Evolutionary conservation across 257 asterid species (phyloP), one percentile per base, ranked within the genome.

Genomic region (Plantago major): DNA sequence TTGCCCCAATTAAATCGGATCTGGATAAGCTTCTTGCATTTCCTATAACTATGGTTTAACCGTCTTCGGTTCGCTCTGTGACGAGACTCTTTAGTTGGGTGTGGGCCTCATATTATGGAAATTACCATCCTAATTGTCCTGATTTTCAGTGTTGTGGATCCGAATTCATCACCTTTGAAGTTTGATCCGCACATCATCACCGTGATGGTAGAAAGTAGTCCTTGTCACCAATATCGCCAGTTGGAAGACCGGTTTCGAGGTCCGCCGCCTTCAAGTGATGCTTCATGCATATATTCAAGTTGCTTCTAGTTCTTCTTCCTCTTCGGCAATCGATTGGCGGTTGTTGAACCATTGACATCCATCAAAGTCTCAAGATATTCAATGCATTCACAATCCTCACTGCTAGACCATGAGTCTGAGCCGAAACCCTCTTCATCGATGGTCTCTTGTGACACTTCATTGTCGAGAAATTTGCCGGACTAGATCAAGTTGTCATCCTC

Each of bases 1-100:
- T 33, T 28, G 72, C 26, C 74, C 74, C 8, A 28, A 51, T 53
- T n/a, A n/a, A n/a, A n/a, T 82, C 93, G 30, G 11, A 28, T 79
- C 59, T 58, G 37, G 3, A 42, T 38, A 33, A 46, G n/a, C 67
- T 65, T 73, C 71, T 78, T 82, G 71, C 70, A 11, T 58, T 76
- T 74, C 51, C 46, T 51, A 46, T 49, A 42, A 47, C 37, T 14
- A 10, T 58, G 13, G 67, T 44, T 8, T 19, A 46, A 54, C 11
- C 49, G 26, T 73, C 76, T 43, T 79, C 67, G 18, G 42, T 53
- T 55, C 69, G 26, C 49, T 51, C 50, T 18, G 42, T 58, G 71
- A 49, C 49, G 56, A 57, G 69, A 11, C 45, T 68, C 71, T 19
- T 61, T 68, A 13, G 9, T 58, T 11, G 65, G 38, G 46, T 44